Evolutionary conservation across 2,329 filamentous ascomycete genomes (phyloP).

Genomic region (Albophoma yamanashiensis): DNA sequence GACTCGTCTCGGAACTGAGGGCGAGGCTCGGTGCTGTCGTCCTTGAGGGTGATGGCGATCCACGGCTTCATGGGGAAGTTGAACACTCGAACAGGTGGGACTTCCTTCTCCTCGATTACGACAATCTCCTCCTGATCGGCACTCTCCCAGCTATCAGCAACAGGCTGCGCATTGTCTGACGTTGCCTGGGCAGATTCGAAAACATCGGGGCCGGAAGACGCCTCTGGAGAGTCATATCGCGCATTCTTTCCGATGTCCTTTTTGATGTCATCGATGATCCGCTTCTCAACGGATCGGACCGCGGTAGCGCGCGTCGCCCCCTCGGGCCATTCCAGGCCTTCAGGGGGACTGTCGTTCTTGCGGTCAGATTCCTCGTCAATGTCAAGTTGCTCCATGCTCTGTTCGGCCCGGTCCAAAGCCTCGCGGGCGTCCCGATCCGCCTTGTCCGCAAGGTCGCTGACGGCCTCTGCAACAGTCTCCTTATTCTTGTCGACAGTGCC

Average conservation of each 20-base stretch:
- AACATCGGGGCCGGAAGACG: conserved; percentile 29
- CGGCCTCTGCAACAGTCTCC: conserved; percentile 62
- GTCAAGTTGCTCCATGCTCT: conserved; percentile 35
- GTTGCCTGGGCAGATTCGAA: conserved; percentile 37
- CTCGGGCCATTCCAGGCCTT: not conserved
- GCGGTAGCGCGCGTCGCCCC: not conserved
- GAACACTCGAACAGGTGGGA: conserved; percentile 65
- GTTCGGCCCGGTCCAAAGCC: conserved; percentile 47
- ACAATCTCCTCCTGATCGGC: conserved; percentile 62
- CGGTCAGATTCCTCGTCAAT: conserved; percentile 14
- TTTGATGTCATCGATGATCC: conserved; percentile 26
- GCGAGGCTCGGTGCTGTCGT: conserved; percentile 41
- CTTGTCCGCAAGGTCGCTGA: conserved; percentile 51
- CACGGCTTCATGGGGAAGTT: conserved; percentile 97
- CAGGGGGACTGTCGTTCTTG: not conserved
- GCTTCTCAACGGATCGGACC: conserved; percentile 7
- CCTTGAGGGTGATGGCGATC: conserved; percentile 72
- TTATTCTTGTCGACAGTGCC: conserved; percentile 43
- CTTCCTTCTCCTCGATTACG: conserved; percentile 54
- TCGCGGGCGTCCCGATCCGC: conserved; percentile 49
- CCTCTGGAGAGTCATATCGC: conserved; percentile 28
- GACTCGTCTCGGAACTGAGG: conserved; percentile 64
- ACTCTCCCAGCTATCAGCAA: conserved; percentile 88
- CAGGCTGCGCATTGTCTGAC: conserved; percentile 45
- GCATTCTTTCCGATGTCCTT: conserved; percentile 44